A percentile compares a stretch with the other conserved stretches of the same genome.
Evolutionary conservation across 768 basidiomycete genomes (phyloP).

Genomic region (Lactarius vividus): DNA sequence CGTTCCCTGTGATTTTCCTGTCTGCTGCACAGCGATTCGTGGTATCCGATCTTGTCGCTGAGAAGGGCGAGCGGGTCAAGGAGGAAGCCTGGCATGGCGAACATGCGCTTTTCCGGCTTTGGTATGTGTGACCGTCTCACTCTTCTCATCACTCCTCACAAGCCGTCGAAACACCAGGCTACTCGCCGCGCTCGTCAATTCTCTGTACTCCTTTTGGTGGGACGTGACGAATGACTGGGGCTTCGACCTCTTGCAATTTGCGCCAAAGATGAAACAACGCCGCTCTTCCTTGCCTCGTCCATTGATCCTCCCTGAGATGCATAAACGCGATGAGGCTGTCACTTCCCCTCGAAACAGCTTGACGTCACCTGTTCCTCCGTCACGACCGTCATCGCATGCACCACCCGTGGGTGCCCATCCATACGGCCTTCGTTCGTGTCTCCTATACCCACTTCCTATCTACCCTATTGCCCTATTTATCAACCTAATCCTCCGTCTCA

Average conservation of each 20-base stretch:
- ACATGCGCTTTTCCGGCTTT: slow-evolving; percentile 77
- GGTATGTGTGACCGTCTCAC: slow-evolving; percentile 44
- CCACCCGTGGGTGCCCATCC: slow-evolving; percentile 43
- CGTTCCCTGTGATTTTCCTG: slow-evolving; percentile 94
- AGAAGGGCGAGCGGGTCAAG: slow-evolving; percentile 44
- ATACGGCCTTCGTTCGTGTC: slow-evolving; percentile 68
- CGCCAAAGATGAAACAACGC: slow-evolving; percentile 23
- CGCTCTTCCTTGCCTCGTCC: slow-evolving; percentile 39
- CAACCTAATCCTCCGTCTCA: slow-evolving; percentile 86
- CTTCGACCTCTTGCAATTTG: slow-evolving; percentile 60
- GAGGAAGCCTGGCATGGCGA: slow-evolving; percentile 67
- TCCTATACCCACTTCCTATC: slow-evolving; percentile 76
- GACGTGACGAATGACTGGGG: slow-evolving; percentile 99
- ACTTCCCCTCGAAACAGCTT: slow-evolving; percentile 21
- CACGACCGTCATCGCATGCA: not conserved
- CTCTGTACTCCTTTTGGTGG: slow-evolving; percentile 98
- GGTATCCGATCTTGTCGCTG: slow-evolving; percentile 52
- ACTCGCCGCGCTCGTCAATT: slow-evolving; percentile 80
- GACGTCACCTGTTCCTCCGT: slow-evolving; percentile 4
- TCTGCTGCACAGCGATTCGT: slow-evolving; percentile 86
- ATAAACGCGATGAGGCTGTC: slow-evolving; percentile 36
- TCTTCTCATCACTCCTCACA: not conserved
- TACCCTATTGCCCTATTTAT: slow-evolving; percentile 83
- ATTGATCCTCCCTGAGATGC: slow-evolving; percentile 46
- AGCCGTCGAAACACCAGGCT: slow-evolving; percentile 53